These are phyloP conservation scores for Ottelia alismoides DNA, from an alignment of 106 monocot genomes.

Conservation along the genomic window DNA sequence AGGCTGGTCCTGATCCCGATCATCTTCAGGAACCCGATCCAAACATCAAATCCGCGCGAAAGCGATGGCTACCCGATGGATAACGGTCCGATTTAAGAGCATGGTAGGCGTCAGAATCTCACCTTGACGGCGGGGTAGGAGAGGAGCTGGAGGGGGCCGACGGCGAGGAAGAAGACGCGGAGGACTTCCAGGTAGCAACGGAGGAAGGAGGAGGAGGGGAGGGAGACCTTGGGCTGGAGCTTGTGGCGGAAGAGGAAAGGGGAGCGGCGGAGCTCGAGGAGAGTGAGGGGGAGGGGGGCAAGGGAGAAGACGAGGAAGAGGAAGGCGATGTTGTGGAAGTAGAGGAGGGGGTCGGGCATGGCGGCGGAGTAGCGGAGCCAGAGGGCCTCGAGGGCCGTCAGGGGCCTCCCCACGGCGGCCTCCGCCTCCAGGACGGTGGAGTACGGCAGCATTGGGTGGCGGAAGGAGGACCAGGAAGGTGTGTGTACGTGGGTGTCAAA, in stretches of 20 bases:
- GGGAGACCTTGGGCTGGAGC: constrained; percentile 73
- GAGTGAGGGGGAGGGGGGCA: constrained; percentile 65
- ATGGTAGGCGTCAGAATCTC: neutral
- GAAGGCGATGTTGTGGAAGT: constrained; percentile 67
- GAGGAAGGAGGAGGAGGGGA: constrained; percentile 31
- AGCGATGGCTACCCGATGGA: too few relatives aligned
- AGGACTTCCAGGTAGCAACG: constrained; percentile 66
- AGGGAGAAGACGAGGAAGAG: constrained; percentile 69
- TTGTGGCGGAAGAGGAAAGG: constrained; percentile 37
- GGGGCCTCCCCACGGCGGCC: constrained; percentile 51
- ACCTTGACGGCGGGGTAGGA: constrained; percentile 92
- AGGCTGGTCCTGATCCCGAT: constrained; percentile 58
- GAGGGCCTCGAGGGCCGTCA: constrained; percentile 43
- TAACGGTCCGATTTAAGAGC: too few relatives aligned
- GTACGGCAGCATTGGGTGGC: constrained; percentile 94
- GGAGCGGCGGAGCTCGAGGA: constrained; percentile 49
- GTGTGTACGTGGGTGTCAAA: too few relatives aligned
- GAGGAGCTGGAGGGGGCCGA: constrained; percentile 68
- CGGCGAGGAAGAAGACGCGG: constrained; percentile 38
- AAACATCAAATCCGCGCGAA: neutral
- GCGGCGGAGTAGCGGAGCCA: constrained; percentile 74
- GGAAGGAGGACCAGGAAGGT: too few relatives aligned
- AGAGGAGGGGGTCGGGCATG: constrained; percentile 62
- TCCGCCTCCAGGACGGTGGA: constrained; percentile 41
- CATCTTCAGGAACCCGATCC: constrained; percentile 17